Base-by-base conservation (phyloP, 2,329 filamentous ascomycete species). In the Hypoxylon sp. region DNA sequence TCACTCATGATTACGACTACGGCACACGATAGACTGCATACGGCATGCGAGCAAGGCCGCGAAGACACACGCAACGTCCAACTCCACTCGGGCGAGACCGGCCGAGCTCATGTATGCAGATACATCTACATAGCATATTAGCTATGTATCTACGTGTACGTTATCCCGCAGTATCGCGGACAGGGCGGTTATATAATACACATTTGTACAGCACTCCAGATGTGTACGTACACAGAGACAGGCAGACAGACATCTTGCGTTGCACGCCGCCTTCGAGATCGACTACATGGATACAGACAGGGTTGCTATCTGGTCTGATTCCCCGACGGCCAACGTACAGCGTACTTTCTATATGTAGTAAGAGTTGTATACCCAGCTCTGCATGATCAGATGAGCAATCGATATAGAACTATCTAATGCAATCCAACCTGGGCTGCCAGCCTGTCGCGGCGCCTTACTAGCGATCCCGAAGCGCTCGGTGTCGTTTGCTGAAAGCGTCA, bases 91-190 rank as follows among this genome's bases (percentile, higher is more conserved):
- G 52, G 45, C 46, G 53, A 63, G 23, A 40, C 48, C 35, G 50
- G 47, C 48, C 42, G 48, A 58, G 51, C 37, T n/a, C n/a, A n/a
- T n/a, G n/a, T n/a, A n/a, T n/a, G n/a, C n/a, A n/a, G n/a, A n/a
- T n/a, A n/a, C n/a, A n/a, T n/a, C n/a, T n/a, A n/a, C n/a, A n/a
- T n/a, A n/a, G n/a, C n/a, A n/a, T n/a, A n/a, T n/a, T n/a, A n/a
- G n/a, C n/a, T n/a, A n/a, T n/a, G n/a, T n/a, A n/a, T n/a, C n/a
- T 26, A 60, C 54, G 40, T 50, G 50, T 21, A 43, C 29, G 45
- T 43, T 54, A 50, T 60, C 60, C 56, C 54, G 55, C 51, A 52
- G 47, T 51, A 49, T 58, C 54, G 52, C 57, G 60, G 52, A 40
- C 33, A 37, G 49, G 11, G 49, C 56, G 53, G 60, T 29, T 40